Base-by-base conservation (phyloP, 306 rosid genomes). In the Parietaria judaica region DNA sequence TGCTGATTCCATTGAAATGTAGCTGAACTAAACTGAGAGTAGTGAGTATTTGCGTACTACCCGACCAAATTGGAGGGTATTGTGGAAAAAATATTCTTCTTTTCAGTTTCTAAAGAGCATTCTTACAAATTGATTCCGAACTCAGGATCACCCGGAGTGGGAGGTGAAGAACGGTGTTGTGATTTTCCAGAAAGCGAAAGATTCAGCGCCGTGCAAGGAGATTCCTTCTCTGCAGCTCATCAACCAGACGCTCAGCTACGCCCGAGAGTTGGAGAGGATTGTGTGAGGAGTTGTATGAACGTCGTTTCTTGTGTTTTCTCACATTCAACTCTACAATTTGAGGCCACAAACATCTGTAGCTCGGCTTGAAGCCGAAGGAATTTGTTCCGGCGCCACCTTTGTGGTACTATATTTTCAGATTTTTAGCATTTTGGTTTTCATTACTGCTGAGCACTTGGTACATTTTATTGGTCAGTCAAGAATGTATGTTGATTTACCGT, bases 191-290 rank as follows among this genome's bases (percentile, higher is more conserved):
- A 88, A 82, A 79, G 95, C 90, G 14, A 92, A 88, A 76, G 99
- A 88, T 47, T 79, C 95, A 17, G 81, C 94, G 46, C 99, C 99
- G 13, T 84, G 95, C 94, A 92, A 88, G 84, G 99, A 92, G 71
- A 92, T 92, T 51, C 99, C 96, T 43, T 92, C 95, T 38, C 80
- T 92, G 71, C 99, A 88, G 70, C 94, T 92, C 56, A 92, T 92
- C 87, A 92, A 92, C 80, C 96, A 92, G 77, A 92, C 99, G 0
- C 99, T 88, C 50, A 92, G 99, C 70, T 92, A 88, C 50, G 96
- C 99, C 14, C 82, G 99, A 78, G 99, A 92, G 81, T 84, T 92
- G 86, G 99, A 92, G 96, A 82, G 99, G 80, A 92, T 92, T 74
- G 97, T 92, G 71, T 88, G 70, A 79, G 56, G 58, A 70, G 60